These are phyloP conservation scores for Phytophthora uliginosa DNA, from an alignment of 352 stramenopile genomes.

Conservation along the genomic window DNA sequence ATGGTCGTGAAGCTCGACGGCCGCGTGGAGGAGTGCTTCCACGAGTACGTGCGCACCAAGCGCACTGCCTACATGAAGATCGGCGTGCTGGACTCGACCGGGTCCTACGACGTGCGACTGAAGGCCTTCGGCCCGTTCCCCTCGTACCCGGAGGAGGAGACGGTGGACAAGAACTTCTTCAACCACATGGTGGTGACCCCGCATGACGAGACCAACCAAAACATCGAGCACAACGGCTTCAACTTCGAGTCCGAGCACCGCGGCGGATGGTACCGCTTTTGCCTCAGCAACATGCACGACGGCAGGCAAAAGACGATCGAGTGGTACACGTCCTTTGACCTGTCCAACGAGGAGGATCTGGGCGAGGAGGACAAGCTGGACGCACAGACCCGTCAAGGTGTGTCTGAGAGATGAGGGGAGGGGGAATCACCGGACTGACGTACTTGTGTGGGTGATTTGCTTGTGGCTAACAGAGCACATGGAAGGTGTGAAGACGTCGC, in stretches of 20 bases:
- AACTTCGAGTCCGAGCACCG: constrained; percentile 90
- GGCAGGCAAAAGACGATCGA: constrained; percentile 76
- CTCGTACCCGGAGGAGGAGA: constrained; percentile 52
- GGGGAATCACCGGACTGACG: neutral
- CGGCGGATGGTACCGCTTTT: constrained; percentile 90
- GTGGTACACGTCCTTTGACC: constrained; percentile 86
- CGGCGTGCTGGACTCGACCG: constrained; percentile 75
- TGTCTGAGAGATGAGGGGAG: constrained; percentile 7
- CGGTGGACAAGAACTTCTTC: constrained; percentile 79
- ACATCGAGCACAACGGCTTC: constrained; percentile 88
- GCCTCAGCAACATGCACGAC: constrained; percentile 83
- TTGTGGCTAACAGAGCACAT: constrained; percentile 67
- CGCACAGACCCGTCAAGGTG: constrained; percentile 69
- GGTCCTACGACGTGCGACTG: constrained; percentile 82
- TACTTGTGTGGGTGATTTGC: constrained; percentile 4
- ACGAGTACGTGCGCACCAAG: constrained; percentile 89
- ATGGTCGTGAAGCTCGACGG: constrained; percentile 73
- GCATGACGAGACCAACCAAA: constrained; percentile 71
- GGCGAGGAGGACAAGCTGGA: constrained; percentile 84
- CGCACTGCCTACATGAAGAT: constrained; percentile 88
- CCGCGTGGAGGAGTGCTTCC: constrained; percentile 78
- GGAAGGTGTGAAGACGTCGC: constrained; percentile 67
- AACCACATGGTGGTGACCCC: constrained; percentile 75
- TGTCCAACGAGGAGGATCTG: constrained; percentile 81
- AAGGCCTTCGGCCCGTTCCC: constrained; percentile 79